Base-by-base conservation (phyloP, 148 eudicot genomes). In the Camellia granthamiana region DNA sequence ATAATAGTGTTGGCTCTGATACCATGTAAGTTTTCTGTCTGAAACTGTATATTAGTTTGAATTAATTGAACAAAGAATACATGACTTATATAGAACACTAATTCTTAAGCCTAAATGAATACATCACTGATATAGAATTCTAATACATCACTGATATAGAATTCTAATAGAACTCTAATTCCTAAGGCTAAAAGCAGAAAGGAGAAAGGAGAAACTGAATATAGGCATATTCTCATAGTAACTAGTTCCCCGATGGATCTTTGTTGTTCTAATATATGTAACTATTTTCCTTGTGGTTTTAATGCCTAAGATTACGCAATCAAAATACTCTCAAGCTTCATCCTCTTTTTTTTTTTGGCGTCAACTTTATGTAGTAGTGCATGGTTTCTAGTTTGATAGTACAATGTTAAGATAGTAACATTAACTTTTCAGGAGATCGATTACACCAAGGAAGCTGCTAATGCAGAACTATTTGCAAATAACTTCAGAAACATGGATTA, bases 371-470 rank as follows among this genome's bases (percentile, higher is more conserved):
- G 66, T 41, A 59, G 62, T 49, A 66, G 38, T n/a, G 58, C 74
- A 6, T 1, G 4, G 56, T 80, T 65, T 55, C 49, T 46, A 11
- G 44, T 66, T 65, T 49, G 80, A 9, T 52, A 44, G 52, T n/a
- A 30, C 60, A 42, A 3, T 65, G 66, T 68, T 21, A 49, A 72
- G 52, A 55, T 72, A 55, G 75, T 70, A 79, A 75, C 49, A 73
- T 43, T 8, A 16, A 14, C 44, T 62, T 82, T 85, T 73, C 88
- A 92, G 97, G 98, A 95, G 82, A 95, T 96, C 75, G 99, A 96
- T 83, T 96, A 96, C 83, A 96, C 98, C 65, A 92, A 93, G 85
- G 99, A 96, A 89, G 99, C 99, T 76, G 92, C 97, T 43, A 96
- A 96, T 90, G 98, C 99, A 30, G 99, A 92, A 81, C 72, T 88